A percentile compares a stretch with the other conserved stretches of the same genome.
These are phyloP conservation scores for Trifolium subterraneum DNA, from an alignment of 306 rosid genomes.

Conservation along the genomic window DNA sequence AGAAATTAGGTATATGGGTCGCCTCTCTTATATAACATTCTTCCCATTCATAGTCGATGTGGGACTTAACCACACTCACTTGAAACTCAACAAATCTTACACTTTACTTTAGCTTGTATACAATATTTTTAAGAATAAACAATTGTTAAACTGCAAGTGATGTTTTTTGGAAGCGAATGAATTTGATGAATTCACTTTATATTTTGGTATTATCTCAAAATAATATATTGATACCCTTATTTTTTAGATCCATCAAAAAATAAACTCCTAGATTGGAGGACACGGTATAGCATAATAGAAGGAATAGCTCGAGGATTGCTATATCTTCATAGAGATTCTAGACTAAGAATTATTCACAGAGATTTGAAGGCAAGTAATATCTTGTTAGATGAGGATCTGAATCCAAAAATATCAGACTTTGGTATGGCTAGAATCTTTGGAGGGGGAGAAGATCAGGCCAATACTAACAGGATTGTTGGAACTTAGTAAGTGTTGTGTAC, in stretches of 20 bases:
- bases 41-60: no score
- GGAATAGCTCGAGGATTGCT: constrained; percentile 45
- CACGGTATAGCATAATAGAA: constrained; percentile 33
- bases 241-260: constrained; percentile 17
- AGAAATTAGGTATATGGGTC: no score
- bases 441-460: constrained; percentile 35
- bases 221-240: background rate
- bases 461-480: constrained; percentile 34
- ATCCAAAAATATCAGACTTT: constrained; percentile 48
- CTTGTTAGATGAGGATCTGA: constrained; percentile 33
- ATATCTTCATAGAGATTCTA: constrained; percentile 45
- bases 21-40: no score
- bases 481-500: constrained; percentile 32
- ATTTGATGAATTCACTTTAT: background rate
- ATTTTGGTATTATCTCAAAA: background rate
- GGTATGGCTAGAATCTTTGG: constrained; percentile 51
- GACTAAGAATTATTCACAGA: constrained; percentile 39
- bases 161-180: background rate
- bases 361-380: constrained; percentile 44
- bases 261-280: constrained; percentile 30
- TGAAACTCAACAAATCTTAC: no score
- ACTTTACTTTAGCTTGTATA: no score
- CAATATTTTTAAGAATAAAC: no score
- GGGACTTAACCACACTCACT: no score
- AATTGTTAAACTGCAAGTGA: no score